Evolutionary conservation across 208 protist genomes (phyloP).

Genomic region (Novymonas esmeraldas): DNA sequence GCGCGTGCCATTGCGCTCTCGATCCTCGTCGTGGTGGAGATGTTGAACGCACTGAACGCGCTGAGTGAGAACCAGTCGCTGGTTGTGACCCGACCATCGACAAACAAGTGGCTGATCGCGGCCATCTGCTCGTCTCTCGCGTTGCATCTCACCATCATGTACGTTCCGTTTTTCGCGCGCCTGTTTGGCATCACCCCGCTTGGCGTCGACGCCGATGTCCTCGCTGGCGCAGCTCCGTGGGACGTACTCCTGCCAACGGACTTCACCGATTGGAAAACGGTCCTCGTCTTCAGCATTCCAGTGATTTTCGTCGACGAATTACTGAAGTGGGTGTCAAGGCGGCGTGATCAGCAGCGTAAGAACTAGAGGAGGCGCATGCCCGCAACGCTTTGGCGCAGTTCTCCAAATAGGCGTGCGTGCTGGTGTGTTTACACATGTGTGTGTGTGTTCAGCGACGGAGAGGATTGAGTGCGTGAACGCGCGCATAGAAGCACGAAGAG

Average conservation of each 20-base stretch:
- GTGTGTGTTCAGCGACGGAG: not conserved
- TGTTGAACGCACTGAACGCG: constrained; percentile 96
- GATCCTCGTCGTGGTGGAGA: constrained; percentile 95
- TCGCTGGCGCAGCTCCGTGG: constrained; percentile 59
- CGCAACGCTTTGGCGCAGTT: no score
- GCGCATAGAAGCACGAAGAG: constrained; percentile 1
- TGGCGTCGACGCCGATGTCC: constrained; percentile 52
- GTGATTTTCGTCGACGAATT: constrained; percentile 96
- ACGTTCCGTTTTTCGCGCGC: constrained; percentile 84
- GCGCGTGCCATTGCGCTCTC: constrained; percentile 91
- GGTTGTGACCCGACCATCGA: constrained; percentile 61
- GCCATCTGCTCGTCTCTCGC: constrained; percentile 84
- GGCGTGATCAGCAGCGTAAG: constrained; percentile 12
- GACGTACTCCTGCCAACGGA: constrained; percentile 68
- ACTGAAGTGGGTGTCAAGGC: constrained; percentile 81
- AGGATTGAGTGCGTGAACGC: no score
- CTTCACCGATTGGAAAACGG: constrained; percentile 88
- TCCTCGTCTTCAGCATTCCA: constrained; percentile 90
- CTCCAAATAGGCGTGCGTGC: no score
- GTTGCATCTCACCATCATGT: constrained; percentile 93
- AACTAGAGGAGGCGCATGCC: no score
- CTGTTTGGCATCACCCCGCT: constrained; percentile 91
- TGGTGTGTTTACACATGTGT: not conserved
- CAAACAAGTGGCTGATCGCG: constrained; percentile 82
- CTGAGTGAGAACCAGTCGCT: constrained; percentile 94